A percentile compares a stretch with the other conserved stretches of the same genome.
Conservation (phyloP, 495 filamentous ascomycete genomes). For the Beverwykella pulmonaria region DNA sequence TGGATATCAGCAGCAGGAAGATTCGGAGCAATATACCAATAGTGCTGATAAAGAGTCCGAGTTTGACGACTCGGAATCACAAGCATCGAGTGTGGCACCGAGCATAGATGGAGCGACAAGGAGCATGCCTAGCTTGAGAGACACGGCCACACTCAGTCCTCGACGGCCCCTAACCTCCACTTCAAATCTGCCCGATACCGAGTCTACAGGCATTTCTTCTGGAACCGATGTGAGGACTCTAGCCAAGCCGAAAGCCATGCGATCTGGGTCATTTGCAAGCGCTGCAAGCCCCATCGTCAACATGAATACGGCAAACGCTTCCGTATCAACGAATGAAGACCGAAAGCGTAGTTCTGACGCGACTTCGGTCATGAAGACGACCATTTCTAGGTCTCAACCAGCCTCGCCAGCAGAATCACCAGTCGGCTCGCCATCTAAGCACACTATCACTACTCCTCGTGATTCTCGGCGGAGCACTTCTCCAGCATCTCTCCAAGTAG, state of each 20-base stretch:
- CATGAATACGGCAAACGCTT: slow-evolving; percentile 63
- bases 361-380: slow-evolving; percentile 61
- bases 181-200: slow-evolving; percentile 2
- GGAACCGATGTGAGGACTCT: slow-evolving; percentile 4
- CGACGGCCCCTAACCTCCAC: neutral
- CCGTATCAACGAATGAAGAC: slow-evolving; percentile 52
- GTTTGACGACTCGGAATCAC: neutral
- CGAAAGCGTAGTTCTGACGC: slow-evolving; percentile 58
- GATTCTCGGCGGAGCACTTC: slow-evolving; percentile 49
- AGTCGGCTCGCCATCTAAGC: neutral
- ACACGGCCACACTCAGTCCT: neutral
- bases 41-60: slow-evolving; percentile 52
- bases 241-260: slow-evolving; percentile 56
- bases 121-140: slow-evolving; percentile 13
- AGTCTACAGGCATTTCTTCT: slow-evolving; percentile 2
- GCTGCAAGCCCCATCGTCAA: slow-evolving; percentile 66
- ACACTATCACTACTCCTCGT: neutral
- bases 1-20: neutral
- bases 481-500: neutral
- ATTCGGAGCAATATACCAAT: slow-evolving; percentile 39
- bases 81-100: neutral
- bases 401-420: slow-evolving; percentile 45
- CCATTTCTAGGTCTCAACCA: slow-evolving; percentile 48
- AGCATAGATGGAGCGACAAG: slow-evolving; percentile 13
- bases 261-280: slow-evolving; percentile 66